Base-by-base conservation (phyloP, 805 yeast genomes). In the Wickerhamomyces subpelliculosus region DNA sequence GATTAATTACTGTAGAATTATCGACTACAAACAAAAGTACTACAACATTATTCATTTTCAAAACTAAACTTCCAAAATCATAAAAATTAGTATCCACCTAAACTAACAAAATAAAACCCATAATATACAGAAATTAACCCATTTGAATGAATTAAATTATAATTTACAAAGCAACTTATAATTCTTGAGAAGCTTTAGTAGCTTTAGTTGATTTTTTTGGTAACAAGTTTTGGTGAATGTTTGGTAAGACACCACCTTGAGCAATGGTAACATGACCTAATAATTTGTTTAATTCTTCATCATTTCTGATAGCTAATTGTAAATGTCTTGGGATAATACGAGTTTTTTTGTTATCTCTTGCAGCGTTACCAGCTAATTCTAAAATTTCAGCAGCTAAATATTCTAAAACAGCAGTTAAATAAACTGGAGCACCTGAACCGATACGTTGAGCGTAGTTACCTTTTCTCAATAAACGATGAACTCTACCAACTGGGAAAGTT, bases 401-500 rank as follows among this genome's bases (percentile, higher is more conserved):
- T 72, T 90, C 97, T 59, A 90, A 76, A 42, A 90, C 97, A 40
- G 97, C 95, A 54, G 97, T 89, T 64, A 90, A 77, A 73, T 89
- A 90, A 49, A 90, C 90, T 72, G 97, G 97, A 60, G 97, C 97
- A 80, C 96, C 96, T 54, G 97, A 88, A 79, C 97, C 97, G 58
- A 90, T 83, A 75, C 97, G 83, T 74, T 89, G 95, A 62, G 97
- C 95, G 75, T 90, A 86, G 82, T 89, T 86, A 67, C 96, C 96
- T 73, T 84, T 87, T 80, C 95, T 86, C 62, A 90, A 73, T 57
- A 89, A 78, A 74, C 97, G 82, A 78, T 90, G 96, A 56, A 90
- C 93, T 81, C 97, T 89, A 70, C 97, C 97, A 54, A 90, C 97
- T 74, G 97, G 97, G 94, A 90, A 90, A 59, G 95, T 86, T 64